Percentiles rank a stretch among this genome's conserved stretches.
Conservation (phyloP, 2,329 filamentous ascomycete genomes). For the Polychaeton citri region DNA sequence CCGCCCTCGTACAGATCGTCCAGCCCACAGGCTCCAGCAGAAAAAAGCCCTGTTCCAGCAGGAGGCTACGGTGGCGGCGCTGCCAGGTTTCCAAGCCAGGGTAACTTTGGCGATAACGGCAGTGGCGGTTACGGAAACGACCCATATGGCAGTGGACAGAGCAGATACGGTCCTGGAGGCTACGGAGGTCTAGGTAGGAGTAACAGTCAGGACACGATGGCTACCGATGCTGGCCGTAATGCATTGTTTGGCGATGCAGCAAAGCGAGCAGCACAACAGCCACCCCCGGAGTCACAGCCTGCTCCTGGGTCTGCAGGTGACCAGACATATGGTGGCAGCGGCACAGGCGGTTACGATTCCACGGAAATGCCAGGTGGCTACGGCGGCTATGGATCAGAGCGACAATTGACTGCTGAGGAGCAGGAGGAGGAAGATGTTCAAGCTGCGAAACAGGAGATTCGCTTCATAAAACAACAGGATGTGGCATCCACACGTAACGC, state of each 20-base stretch:
- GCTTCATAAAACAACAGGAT: constrained; percentile 64
- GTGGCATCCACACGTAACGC: constrained; percentile 60
- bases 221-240: constrained; percentile 44
- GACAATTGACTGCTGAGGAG: constrained; percentile 70
- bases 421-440: constrained; percentile 62
- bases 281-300: constrained; percentile 23
- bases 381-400: constrained; percentile 37
- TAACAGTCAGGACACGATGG: constrained; percentile 36
- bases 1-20: constrained; percentile 20
- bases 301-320: constrained; percentile 7
- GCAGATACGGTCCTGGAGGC: constrained; percentile 37
- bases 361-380: constrained; percentile 14
- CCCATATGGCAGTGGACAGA: constrained; percentile 32
- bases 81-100: constrained; percentile 12
- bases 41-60: constrained; percentile 32
- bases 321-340: constrained; percentile 15
- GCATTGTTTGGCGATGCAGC: constrained; percentile 50
- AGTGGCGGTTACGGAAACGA: constrained; percentile 39
- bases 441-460: constrained; percentile 60
- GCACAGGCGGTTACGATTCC: constrained; percentile 14
- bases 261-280: constrained; percentile 37
- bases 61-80: constrained; percentile 29
- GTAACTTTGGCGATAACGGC: constrained; percentile 18
- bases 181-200: constrained; percentile 43
- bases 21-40: constrained; percentile 21